Base-by-base conservation (phyloP, 2,329 filamentous ascomycete species). In the Basipetospora chlamydospora region DNA sequence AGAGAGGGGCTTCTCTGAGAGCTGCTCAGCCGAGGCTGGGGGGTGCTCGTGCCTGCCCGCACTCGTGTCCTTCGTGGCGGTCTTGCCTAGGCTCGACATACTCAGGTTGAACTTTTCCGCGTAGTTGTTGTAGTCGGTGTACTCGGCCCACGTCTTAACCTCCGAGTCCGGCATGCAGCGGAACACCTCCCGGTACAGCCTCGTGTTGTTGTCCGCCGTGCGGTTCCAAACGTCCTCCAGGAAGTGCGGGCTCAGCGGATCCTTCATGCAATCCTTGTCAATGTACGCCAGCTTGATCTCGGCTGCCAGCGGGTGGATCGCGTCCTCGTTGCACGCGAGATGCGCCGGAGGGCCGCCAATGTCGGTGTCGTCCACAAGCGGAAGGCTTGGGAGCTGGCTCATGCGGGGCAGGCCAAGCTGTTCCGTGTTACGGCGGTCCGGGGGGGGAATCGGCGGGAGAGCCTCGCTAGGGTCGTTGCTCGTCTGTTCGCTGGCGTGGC, bases 131-230 rank as follows among this genome's bases (percentile, higher is more conserved):
- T 81, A 93, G 45, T 92, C 80, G 43, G 83, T 80, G 57, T 98
- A 98, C 44, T 93, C 82, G 45, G 81, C 77, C 90, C 90, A 98
- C 29, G 81, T 88, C 44, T 76, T 79, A 18, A 94, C 90, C 51
- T 95, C 85, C 35, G 78, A 95, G 54, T 98, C 90, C 1, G 90
- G 90, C 82, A 93, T 92, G 57, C 87, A 95, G 32, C 87, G 77
- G 63, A 98, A 98, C 7, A 98, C 88, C 42, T 81, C 76, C 22
- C 90, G 80, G 60, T 83, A 98, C 33, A 98, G 71, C 52, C 86
- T 88, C 3, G 90, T 98, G 54, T 98, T 98, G 62, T 96, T 96
- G 43, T 81, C 77, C 1, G 90, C 90, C 37, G 86, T 77, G 13
- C 76, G 70, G 44, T 80, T 77, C 92, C 92, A 98, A 2, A 84